Base-by-base conservation (phyloP, 2,329 filamentous ascomycete species). In the Colletotrichum gigasporum region DNA sequence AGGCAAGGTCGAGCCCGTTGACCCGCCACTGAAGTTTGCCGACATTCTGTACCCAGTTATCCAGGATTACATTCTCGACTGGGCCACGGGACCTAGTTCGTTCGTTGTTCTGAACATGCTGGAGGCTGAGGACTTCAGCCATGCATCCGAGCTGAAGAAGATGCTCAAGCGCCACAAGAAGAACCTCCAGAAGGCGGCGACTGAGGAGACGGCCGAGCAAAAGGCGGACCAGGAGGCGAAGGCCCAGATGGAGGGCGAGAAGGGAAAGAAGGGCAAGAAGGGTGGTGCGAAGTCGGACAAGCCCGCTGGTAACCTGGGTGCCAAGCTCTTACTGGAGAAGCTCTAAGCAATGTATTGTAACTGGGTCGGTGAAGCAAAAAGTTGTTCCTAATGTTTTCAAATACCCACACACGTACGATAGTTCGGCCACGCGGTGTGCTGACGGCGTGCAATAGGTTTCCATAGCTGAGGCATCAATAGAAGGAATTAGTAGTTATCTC, bases 11-110 rank as follows among this genome's bases (percentile, higher is more conserved):
- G 85, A 91, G 71, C 87, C 88, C 20, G 85, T 91, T 2, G 88
- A 94, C 50, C 93, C 94, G 14, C 85, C 92, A 7, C 83, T 98
- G 59, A 85, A 90, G 51, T 99, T 99, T 75, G 89, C 92, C 65
- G 86, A 91, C 68, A 81, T 91, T 50, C 83, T 99, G n/a, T 98
- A 95, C 75, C 88, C 90, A 5, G 82, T 91, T 66, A 94, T 98
- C 76, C 87, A 91, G 74, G 86, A 89, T 1, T 82, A 92, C 69
- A 79, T 96, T 22, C 76, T 96, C 62, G 82, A 88, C 18, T 99
- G 96, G 96, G 94, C 95, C 0, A 94, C 90, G 0, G 92, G 94
- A 0, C 87, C 90, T 2, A 94, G 93, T 70, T 92, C 92, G 1
- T 98, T 97, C 71, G 92, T 97, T 10, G 85, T 97, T 4, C 86